Conservation (phyloP, 331 rosid genomes). For the Stylosanthes scabra region DNA sequence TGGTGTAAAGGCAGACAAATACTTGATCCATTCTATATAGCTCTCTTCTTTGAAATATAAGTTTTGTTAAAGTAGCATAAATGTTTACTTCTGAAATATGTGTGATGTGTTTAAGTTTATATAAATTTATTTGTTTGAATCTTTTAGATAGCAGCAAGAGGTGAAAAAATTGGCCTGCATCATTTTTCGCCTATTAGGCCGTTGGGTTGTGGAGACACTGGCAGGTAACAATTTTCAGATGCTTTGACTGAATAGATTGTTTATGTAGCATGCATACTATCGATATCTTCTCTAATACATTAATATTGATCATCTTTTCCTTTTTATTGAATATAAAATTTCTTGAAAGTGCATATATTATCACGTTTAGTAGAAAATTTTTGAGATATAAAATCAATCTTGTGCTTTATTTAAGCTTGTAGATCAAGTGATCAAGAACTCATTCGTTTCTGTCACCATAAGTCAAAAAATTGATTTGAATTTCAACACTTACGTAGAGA, state of each 20-base stretch:
- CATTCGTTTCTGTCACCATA: not conserved
- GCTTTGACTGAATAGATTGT: not conserved
- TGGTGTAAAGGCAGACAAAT: not conserved
- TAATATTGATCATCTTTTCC: constrained; percentile 1
- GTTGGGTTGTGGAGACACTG: constrained; percentile 95
- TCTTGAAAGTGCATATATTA: no score
- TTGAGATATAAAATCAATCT: no score
- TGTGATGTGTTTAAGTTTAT: not conserved
- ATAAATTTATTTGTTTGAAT: constrained; percentile 31
- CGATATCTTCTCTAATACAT: not conserved
- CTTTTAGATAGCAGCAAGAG: constrained; percentile 66
- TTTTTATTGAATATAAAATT: not conserved
- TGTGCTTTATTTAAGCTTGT: no score
- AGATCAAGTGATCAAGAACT: not conserved
- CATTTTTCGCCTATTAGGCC: constrained; percentile 88
- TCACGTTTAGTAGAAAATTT: no score
- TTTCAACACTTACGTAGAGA: no score
- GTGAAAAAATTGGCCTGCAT: constrained; percentile 73
- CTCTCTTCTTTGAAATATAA: not conserved
- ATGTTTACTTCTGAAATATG: constrained; percentile 13
- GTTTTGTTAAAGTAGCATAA: not conserved
- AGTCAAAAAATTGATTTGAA: not conserved
- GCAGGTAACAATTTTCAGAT: constrained; percentile 61
- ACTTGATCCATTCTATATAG: not conserved
- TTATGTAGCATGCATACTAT: not conserved